These are phyloP conservation scores for Calvatia gigantea DNA, from an alignment of 768 basidiomycete species.

Conservation along the genomic window DNA sequence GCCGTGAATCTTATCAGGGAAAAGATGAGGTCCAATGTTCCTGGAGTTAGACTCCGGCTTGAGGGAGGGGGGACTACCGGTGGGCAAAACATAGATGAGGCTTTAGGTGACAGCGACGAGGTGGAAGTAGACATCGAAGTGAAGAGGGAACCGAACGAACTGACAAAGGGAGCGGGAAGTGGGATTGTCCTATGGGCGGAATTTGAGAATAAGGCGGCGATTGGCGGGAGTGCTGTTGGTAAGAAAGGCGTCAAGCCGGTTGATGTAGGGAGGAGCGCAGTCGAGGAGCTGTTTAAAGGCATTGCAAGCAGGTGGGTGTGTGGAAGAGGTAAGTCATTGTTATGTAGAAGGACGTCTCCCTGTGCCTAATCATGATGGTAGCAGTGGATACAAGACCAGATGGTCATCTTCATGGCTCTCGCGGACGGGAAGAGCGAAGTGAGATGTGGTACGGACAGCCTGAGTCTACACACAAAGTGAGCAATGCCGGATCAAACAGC, in stretches of 20 bases:
- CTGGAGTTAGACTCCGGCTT: slow-evolving; percentile 12
- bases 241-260: slow-evolving; percentile 42
- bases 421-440: slow-evolving; percentile 63
- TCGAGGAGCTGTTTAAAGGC: slow-evolving; percentile 52
- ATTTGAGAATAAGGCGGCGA: slow-evolving; percentile 59
- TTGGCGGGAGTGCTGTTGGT: slow-evolving; percentile 69
- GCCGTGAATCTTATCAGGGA: slow-evolving; percentile 40
- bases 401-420: slow-evolving; percentile 73
- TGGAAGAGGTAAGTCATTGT: slow-evolving; percentile 55
- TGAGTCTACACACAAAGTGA: slow-evolving; percentile 69
- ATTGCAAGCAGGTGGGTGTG: slow-evolving; percentile 64
- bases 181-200: slow-evolving; percentile 78
- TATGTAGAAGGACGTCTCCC: background rate
- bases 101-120: slow-evolving; percentile 14
- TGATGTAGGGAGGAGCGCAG: slow-evolving; percentile 58
- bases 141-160: slow-evolving; percentile 38
- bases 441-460: slow-evolving; percentile 47
- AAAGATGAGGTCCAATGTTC: slow-evolving; percentile 26
- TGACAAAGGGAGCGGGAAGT: slow-evolving; percentile 59
- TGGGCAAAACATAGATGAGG: background rate
- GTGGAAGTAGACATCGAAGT: slow-evolving; percentile 37
- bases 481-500: slow-evolving; percentile 21
- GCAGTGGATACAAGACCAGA: slow-evolving; percentile 66
- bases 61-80: slow-evolving; percentile 5
- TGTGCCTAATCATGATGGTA: background rate